These are phyloP conservation scores for Aspergillus ostianus DNA, from an alignment of 495 filamentous ascomycete genomes.

Conservation along the genomic window DNA sequence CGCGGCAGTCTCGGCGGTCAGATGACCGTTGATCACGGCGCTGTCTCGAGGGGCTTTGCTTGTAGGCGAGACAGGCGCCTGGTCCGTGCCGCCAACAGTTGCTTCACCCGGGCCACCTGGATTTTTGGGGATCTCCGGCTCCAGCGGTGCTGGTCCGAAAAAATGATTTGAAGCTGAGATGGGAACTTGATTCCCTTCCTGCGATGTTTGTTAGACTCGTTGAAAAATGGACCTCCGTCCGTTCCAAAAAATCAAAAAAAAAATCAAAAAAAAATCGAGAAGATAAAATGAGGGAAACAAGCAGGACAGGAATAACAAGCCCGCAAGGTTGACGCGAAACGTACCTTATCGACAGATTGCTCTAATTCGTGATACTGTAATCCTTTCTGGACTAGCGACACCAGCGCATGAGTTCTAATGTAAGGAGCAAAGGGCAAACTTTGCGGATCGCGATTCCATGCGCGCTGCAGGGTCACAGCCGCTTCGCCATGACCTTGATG, in stretches of 20 bases:
- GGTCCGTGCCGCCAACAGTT: constrained; percentile 24
- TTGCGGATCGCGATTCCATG: constrained; percentile 74
- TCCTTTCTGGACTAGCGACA: constrained; percentile 73
- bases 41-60: constrained; percentile 43
- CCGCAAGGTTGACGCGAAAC: constrained; percentile 22
- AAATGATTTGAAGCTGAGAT: constrained; percentile 44
- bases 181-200: constrained; percentile 44
- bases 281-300: neutral
- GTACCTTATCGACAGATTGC: constrained; percentile 58
- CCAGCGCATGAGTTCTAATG: constrained; percentile 72
- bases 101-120: constrained; percentile 20
- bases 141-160: constrained; percentile 50
- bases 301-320: constrained; percentile 1
- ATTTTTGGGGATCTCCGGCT: constrained; percentile 30
- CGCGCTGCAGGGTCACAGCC: constrained; percentile 76
- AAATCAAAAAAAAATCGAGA: constrained; percentile 3
- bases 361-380: constrained; percentile 72
- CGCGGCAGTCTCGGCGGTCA: constrained; percentile 27
- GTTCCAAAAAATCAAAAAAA: constrained; percentile 1
- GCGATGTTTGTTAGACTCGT: constrained; percentile 13
- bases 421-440: constrained; percentile 72
- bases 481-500: constrained; percentile 60
- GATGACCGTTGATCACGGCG: constrained; percentile 43
- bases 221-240: neutral
- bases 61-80: constrained; percentile 30